phyloP scores from a whole-genome alignment of 805 yeast species.

The Yamadazyma akitaensis region DNA sequence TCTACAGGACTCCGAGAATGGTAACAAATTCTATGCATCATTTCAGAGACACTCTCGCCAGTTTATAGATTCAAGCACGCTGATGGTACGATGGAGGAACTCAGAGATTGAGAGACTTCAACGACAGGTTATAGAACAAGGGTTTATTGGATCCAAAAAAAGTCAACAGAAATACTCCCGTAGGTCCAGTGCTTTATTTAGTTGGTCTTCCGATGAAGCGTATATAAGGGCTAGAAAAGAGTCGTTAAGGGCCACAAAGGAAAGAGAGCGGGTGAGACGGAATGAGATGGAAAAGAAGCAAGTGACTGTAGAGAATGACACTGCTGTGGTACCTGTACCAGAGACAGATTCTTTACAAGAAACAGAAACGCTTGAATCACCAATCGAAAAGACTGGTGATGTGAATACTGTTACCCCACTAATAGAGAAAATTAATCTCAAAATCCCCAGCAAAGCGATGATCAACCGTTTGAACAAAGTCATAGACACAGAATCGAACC shows the following conservation, averaged over 20 bases:
- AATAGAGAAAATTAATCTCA: constrained; percentile 11
- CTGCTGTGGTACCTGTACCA: neutral
- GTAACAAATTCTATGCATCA: constrained; percentile 27
- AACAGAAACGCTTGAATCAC: neutral
- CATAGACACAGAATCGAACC: constrained; percentile 35
- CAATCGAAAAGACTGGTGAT: constrained; percentile 4
- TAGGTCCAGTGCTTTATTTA: constrained; percentile 33
- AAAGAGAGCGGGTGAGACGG: neutral
- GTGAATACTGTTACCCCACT: constrained; percentile 1
- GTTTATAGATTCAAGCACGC: constrained; percentile 19
- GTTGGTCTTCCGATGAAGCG: constrained; percentile 43
- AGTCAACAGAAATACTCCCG: constrained; percentile 6
- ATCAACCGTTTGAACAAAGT: constrained; percentile 24
- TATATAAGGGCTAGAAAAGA: constrained; percentile 31
- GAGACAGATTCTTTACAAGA: neutral
- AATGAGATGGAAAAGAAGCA: neutral
- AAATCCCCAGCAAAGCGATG: constrained; percentile 18
- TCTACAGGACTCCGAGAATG: constrained; percentile 28
- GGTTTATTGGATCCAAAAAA: constrained; percentile 12
- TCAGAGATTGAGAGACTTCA: constrained; percentile 22
- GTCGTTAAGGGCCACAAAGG: neutral
- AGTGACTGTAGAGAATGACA: neutral
- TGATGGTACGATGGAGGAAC: constrained; percentile 30
- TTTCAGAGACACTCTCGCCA: constrained; percentile 36
- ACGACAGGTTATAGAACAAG: constrained; percentile 6